Evolutionary conservation across 208 protist species (phyloP), one percentile per base, ranked within the genome.

Genomic region (Crithidia bombi): DNA sequence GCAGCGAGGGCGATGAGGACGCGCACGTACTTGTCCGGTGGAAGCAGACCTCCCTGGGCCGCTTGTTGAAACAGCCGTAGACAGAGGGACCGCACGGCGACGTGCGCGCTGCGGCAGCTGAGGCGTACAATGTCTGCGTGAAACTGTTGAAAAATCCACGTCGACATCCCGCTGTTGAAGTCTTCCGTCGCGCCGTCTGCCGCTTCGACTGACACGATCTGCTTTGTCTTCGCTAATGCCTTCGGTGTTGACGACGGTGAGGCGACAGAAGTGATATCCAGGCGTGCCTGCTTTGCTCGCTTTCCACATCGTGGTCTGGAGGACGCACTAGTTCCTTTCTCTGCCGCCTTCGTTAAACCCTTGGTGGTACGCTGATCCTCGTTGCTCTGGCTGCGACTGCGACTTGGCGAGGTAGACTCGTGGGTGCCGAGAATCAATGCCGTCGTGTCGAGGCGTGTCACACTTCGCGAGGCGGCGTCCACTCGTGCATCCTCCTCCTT

Each of bases 151-250:
- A 96, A 79, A 28, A 92, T 56, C 89, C 91, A 96, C 15, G 89
- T 92, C 23, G 84, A 74, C 89, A 96, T 94, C 56, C 91, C 91
- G 65, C 89, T 96, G 70, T 93, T 96, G 21, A 68, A 78, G 36
- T 81, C 67, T 41, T 69, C 43, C 19, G 58, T 44, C 33, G 41
- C 15, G 5, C 25, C 36, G 15, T 21, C 26, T 5, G 44, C 43
- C 19, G 59, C 55, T 3, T 10, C 10, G 23, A n/a, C 33, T 26
- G 55, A 6, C 23, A 44, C 23, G n/a, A n/a, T 51, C 23, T 44
- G 3, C 26, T 5, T 5, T 15, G 25, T 12, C 51, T 3, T 56
- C 9, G 51, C 15, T 17, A 21, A 43, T 43, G 14, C 35, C 33
- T 59, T 59, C 33, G 33, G 54, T 47, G 25, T 36, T n/a, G 50